A percentile compares a stretch with the other conserved stretches of the same genome.
phyloP scores from a whole-genome alignment of 768 basidiomycete genomes.

The Russula vinacea region DNA sequence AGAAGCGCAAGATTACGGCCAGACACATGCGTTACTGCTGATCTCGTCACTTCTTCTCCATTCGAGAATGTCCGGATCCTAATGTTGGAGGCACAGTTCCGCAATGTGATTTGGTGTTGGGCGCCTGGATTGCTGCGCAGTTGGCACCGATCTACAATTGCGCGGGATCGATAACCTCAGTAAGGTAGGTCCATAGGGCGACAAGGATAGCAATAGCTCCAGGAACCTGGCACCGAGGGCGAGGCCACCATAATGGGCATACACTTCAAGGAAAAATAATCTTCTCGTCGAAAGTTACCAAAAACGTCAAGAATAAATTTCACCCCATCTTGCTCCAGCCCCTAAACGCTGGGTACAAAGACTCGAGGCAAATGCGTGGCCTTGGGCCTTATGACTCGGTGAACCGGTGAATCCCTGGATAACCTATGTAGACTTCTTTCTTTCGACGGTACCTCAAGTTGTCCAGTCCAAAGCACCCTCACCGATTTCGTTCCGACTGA shows the following conservation, averaged over 20 bases:
- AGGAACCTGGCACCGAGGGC: background rate
- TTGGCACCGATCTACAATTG: background rate
- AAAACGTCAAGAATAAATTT: background rate
- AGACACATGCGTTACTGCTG: background rate
- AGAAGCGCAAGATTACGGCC: background rate
- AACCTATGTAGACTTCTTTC: too few relatives aligned
- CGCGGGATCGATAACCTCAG: slow-evolving; percentile 1
- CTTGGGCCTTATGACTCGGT: background rate
- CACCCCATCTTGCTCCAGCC: too few relatives aligned
- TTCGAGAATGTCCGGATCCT: background rate
- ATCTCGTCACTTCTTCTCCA: background rate
- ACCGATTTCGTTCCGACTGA: too few relatives aligned
- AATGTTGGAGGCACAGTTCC: background rate
- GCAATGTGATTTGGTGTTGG: background rate
- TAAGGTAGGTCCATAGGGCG: background rate
- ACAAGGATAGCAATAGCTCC: background rate
- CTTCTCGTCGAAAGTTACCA: background rate
- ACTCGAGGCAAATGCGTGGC: too few relatives aligned
- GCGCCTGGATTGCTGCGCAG: background rate
- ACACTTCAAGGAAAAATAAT: background rate
- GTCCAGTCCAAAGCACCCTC: too few relatives aligned
- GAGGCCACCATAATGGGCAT: background rate
- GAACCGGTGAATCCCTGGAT: too few relatives aligned
- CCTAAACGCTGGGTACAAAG: too few relatives aligned
- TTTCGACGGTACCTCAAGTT: too few relatives aligned